A percentile compares a stretch with the other conserved stretches of the same genome.
Conservation (phyloP, 2,329 filamentous ascomycete species). For the Penicillium sp. region DNA sequence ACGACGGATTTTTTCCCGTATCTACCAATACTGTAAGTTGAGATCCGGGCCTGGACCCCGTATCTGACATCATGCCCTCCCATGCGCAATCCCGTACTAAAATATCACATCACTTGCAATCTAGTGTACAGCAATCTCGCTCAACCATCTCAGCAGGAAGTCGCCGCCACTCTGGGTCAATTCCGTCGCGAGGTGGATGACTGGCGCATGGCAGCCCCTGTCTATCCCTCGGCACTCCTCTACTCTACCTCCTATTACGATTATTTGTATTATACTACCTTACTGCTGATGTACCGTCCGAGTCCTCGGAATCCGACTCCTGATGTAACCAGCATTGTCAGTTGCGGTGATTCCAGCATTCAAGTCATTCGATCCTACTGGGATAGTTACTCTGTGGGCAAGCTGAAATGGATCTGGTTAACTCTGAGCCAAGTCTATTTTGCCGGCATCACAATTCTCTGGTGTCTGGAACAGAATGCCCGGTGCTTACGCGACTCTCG, state of each 20-base stretch:
- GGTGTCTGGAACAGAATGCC: conserved; percentile 50
- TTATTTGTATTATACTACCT: conserved; percentile 48
- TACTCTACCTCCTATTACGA: conserved; percentile 52
- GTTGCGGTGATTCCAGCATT: conserved; percentile 48
- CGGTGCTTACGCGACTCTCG: conserved; percentile 40
- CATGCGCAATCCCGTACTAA: not conserved
- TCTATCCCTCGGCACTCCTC: conserved; percentile 45
- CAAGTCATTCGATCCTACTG: conserved; percentile 49
- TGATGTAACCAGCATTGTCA: conserved; percentile 44
- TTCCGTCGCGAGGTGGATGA: conserved; percentile 48
- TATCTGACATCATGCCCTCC: not conserved
- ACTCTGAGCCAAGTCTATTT: conserved; percentile 49
- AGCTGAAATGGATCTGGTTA: conserved; percentile 51
- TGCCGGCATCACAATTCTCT: conserved; percentile 48
- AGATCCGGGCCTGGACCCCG: not conserved
- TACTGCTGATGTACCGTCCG: conserved; percentile 48
- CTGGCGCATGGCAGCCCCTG: conserved; percentile 45
- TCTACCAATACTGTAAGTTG: conserved; percentile 47
- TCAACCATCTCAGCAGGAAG: conserved; percentile 36
- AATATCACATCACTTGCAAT: not conserved
- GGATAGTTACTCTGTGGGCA: conserved; percentile 48
- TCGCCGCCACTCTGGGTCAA: conserved; percentile 35
- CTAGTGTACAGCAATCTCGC: conserved; percentile 47
- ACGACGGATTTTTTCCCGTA: conserved; percentile 47
- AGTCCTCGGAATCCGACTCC: conserved; percentile 47